A percentile compares a stretch with the other conserved stretches of the same genome.
These are phyloP conservation scores for Aspergillus cejpii DNA, from an alignment of 2,329 filamentous ascomycete species.

Conservation along the genomic window DNA sequence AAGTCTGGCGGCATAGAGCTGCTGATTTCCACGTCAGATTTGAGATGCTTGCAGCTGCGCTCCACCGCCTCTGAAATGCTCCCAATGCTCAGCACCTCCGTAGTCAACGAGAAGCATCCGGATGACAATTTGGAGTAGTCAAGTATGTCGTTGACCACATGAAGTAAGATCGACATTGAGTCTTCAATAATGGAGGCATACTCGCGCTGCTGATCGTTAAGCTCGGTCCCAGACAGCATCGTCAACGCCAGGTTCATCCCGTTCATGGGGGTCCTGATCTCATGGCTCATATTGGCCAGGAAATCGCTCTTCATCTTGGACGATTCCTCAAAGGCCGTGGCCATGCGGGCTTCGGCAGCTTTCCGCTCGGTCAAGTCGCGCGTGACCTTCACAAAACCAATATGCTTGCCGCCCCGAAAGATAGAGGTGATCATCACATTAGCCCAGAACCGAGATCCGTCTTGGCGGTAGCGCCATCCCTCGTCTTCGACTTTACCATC, in stretches of 20 bases:
- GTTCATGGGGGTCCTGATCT: conserved; percentile 60
- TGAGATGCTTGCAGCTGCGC: conserved; percentile 46
- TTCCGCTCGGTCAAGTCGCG: conserved; percentile 53
- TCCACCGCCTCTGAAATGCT: conserved; percentile 45
- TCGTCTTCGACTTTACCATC: conserved; percentile 55
- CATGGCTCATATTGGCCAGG: conserved; percentile 58
- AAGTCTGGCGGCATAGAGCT: conserved; percentile 43
- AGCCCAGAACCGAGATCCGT: conserved; percentile 55
- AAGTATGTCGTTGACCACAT: conserved; percentile 61
- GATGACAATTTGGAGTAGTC: conserved; percentile 59
- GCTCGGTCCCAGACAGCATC: conserved; percentile 49
- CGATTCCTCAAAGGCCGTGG: conserved; percentile 56
- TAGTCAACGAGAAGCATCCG: conserved; percentile 52
- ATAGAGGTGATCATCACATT: conserved; percentile 55
- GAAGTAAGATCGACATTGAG: conserved; percentile 52
- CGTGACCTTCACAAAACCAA: conserved; percentile 56
- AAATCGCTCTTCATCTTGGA: conserved; percentile 58
- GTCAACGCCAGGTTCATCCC: conserved; percentile 55
- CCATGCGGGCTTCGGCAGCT: conserved; percentile 49
- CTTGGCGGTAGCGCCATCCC: conserved; percentile 54
- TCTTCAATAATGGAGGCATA: conserved; percentile 54
- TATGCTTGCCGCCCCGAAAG: conserved; percentile 47
- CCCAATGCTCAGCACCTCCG: conserved; percentile 47
- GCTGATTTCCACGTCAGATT: conserved; percentile 44
- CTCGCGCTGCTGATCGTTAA: conserved; percentile 52